Conservation (phyloP, 371 early-diverging fungal genomes). For the Smittium culicis region DNA sequence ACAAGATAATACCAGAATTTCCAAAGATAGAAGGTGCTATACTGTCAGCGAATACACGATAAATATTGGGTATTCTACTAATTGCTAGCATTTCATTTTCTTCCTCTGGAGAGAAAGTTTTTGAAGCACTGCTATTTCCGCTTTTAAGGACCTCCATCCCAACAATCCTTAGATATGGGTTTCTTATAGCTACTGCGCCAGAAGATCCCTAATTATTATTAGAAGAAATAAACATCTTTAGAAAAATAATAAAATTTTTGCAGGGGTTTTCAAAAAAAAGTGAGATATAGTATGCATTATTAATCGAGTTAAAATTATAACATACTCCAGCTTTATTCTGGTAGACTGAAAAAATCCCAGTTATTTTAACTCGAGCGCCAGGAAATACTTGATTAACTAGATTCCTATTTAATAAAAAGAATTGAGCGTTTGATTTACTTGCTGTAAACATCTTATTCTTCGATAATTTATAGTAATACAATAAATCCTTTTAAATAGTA, state of each 20-base stretch:
- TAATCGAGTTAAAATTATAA: too few relatives aligned
- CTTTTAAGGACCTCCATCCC: constrained; percentile 67
- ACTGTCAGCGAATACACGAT: constrained; percentile 74
- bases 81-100: constrained; percentile 78
- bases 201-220: constrained; percentile 33
- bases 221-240: neutral
- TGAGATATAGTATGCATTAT: too few relatives aligned
- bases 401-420: constrained; percentile 18
- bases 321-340: constrained; percentile 77
- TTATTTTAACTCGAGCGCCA: constrained; percentile 85
- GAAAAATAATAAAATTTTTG: neutral
- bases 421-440: neutral
- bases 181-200: constrained; percentile 75
- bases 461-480: too few relatives aligned
- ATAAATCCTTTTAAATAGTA: too few relatives aligned
- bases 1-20: constrained; percentile 29
- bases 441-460: neutral
- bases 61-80: constrained; percentile 74
- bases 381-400: constrained; percentile 88
- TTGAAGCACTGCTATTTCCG: constrained; percentile 48
- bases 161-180: constrained; percentile 84
- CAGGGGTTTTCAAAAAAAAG: too few relatives aligned
- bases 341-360: constrained; percentile 94
- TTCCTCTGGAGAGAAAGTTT: constrained; percentile 79
- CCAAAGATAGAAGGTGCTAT: constrained; percentile 97